A percentile compares a stretch with the other conserved stretches of the same genome.
phyloP scores from a whole-genome alignment of 2,329 filamentous ascomycete genomes.

The Fusarium duplospermum region DNA sequence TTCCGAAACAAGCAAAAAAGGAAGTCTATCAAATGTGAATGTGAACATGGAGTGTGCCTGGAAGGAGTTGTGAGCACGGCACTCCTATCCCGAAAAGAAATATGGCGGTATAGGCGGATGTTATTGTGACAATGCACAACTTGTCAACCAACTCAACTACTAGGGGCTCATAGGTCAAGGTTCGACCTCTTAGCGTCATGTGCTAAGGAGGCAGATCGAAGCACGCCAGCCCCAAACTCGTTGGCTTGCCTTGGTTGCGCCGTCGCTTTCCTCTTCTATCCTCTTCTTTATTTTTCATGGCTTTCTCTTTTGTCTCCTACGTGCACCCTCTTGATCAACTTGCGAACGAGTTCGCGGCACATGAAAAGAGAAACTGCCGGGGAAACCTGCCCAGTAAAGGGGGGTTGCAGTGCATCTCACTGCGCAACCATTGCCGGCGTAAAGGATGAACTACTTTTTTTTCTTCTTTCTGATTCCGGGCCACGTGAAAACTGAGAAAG shows the following conservation, averaged over 20 bases:
- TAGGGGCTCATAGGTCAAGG: background rate
- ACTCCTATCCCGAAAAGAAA: conserved; percentile 2
- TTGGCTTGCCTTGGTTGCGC: background rate
- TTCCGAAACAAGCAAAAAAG: conserved; percentile 30
- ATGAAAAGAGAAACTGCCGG: background rate
- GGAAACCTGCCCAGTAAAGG: conserved; percentile 1
- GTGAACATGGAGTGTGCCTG: background rate
- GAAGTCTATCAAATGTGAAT: background rate
- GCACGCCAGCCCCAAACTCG: background rate
- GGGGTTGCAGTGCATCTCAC: background rate
- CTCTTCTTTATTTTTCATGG: background rate
- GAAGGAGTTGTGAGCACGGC: background rate
- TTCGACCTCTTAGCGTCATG: background rate
- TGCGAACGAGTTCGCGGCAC: background rate
- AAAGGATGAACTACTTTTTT: conserved; percentile 1
- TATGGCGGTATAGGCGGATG: conserved; percentile 24
- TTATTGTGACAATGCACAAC: conserved; percentile 7
- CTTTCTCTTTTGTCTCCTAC: background rate
- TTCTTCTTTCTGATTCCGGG: background rate
- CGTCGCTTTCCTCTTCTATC: conserved; percentile 6
- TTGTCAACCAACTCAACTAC: background rate
- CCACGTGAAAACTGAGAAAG: background rate
- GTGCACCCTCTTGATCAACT: background rate
- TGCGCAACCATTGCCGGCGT: background rate
- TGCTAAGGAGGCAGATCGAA: background rate